phyloP scores from a whole-genome alignment of 2,329 filamentous ascomycete genomes.

The Fusarium citri region DNA sequence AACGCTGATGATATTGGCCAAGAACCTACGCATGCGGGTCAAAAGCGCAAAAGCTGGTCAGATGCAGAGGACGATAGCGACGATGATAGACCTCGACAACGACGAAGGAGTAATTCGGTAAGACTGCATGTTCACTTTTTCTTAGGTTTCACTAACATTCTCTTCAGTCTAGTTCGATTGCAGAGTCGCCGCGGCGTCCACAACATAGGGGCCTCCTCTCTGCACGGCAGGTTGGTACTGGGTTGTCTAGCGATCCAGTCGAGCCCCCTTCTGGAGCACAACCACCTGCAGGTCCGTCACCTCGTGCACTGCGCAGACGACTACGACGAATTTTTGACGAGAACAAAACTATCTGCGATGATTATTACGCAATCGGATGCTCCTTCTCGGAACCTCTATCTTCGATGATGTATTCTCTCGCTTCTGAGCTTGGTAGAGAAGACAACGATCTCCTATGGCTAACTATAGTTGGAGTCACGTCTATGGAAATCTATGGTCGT shows the following conservation, averaged over 20 bases:
- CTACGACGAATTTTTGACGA: slow-evolving; percentile 80
- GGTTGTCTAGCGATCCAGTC: slow-evolving; percentile 61
- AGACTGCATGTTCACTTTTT: slow-evolving; percentile 42
- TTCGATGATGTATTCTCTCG: slow-evolving; percentile 92
- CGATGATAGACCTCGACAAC: slow-evolving; percentile 80
- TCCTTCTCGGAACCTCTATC: slow-evolving; percentile 96
- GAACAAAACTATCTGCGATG: slow-evolving; percentile 79
- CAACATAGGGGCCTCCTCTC: slow-evolving; percentile 70
- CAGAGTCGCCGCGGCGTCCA: slow-evolving; percentile 71
- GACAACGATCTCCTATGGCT: slow-evolving; percentile 97
- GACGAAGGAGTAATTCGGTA: slow-evolving; percentile 90
- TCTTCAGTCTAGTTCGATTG: slow-evolving; percentile 71
- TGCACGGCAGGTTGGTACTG: slow-evolving; percentile 59
- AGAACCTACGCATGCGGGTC: slow-evolving; percentile 58
- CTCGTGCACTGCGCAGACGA: slow-evolving; percentile 76
- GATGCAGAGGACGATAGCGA: slow-evolving; percentile 78
- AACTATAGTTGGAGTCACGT: slow-evolving; percentile 93
- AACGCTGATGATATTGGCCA: slow-evolving; percentile 51
- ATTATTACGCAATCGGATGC: slow-evolving; percentile 87
- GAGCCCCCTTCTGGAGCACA: slow-evolving; percentile 70
- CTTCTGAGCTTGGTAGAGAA: slow-evolving; percentile 93
- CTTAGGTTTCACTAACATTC: slow-evolving; percentile 29
- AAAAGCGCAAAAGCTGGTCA: slow-evolving; percentile 85
- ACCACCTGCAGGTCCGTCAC: slow-evolving; percentile 72
- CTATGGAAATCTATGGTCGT: slow-evolving; percentile 89